Evolutionary conservation across 768 basidiomycete species (phyloP).

Genomic region (Megacollybia marginata): DNA sequence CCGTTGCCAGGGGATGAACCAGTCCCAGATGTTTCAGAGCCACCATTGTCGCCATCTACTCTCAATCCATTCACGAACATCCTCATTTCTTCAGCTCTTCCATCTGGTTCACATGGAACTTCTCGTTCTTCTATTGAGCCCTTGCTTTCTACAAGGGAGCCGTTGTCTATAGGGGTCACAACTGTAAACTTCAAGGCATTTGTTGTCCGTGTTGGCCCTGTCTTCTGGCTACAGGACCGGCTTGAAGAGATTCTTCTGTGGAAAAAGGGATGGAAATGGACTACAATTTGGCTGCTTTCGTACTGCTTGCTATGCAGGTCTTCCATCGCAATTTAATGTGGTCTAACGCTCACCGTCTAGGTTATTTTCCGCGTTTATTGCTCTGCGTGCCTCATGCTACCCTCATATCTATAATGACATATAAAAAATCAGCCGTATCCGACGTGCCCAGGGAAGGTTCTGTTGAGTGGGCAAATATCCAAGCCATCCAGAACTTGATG

Average conservation of each 20-base stretch:
- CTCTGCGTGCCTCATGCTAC: constrained; percentile 62
- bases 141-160: constrained; percentile 53
- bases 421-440: constrained; percentile 43
- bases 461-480: constrained; percentile 80
- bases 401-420: constrained; percentile 59
- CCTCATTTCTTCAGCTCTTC: constrained; percentile 23
- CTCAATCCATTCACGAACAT: constrained; percentile 33
- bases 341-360: constrained; percentile 26
- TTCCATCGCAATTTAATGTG: background rate
- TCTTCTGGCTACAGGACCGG: constrained; percentile 89
- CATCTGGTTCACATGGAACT: constrained; percentile 7
- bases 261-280: constrained; percentile 69
- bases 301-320: constrained; percentile 77
- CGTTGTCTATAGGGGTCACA: constrained; percentile 71
- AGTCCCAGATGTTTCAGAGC: background rate
- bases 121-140: constrained; percentile 16
- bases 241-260: constrained; percentile 81
- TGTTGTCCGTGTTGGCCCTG: constrained; percentile 62
- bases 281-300: constrained; percentile 63
- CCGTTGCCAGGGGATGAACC: background rate
- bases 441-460: constrained; percentile 45
- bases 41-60: constrained; percentile 8
- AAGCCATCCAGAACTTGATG: constrained; percentile 90
- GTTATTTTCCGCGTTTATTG: constrained; percentile 67
- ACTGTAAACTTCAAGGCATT: constrained; percentile 80